phyloP scores from a whole-genome alignment of 202 grass and related monocot genomes.

The Cymbopogon flexuosus region DNA sequence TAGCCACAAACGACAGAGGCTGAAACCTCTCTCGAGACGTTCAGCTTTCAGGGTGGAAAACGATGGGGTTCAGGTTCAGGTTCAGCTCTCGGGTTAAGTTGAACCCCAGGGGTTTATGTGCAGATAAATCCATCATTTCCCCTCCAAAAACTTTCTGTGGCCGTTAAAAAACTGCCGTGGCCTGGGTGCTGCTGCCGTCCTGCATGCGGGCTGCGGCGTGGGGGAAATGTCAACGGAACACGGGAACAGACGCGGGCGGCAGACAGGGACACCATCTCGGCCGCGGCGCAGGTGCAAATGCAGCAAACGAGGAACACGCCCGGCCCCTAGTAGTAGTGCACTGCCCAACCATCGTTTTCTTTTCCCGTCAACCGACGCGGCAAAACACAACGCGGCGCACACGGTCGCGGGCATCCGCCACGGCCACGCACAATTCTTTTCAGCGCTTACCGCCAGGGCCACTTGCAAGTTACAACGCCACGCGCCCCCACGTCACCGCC shows the following conservation, averaged over 20 bases:
- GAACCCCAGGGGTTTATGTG: neutral
- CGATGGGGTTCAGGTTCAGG: neutral
- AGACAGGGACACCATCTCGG: neutral
- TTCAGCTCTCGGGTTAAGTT: neutral
- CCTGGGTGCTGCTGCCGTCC: neutral
- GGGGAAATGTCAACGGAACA: neutral
- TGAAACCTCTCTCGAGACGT: neutral
- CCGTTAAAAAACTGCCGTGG: neutral
- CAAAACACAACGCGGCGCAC: neutral
- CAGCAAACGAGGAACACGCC: neutral
- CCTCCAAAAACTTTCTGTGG: neutral
- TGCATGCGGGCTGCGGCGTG: neutral
- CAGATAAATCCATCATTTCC: neutral
- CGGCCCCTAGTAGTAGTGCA: no score
- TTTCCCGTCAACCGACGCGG: slow-evolving; percentile 15
- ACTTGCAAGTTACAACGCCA: neutral
- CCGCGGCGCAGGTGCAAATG: neutral
- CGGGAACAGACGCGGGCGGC: no score
- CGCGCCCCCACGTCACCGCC: neutral
- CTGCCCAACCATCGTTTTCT: no score
- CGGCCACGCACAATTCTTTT: neutral
- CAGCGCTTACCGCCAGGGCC: no score
- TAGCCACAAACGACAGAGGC: neutral
- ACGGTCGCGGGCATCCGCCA: neutral
- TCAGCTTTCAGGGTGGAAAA: neutral